phyloP scores from a whole-genome alignment of 805 yeast genomes.

The Starmerella bacillaris region DNA sequence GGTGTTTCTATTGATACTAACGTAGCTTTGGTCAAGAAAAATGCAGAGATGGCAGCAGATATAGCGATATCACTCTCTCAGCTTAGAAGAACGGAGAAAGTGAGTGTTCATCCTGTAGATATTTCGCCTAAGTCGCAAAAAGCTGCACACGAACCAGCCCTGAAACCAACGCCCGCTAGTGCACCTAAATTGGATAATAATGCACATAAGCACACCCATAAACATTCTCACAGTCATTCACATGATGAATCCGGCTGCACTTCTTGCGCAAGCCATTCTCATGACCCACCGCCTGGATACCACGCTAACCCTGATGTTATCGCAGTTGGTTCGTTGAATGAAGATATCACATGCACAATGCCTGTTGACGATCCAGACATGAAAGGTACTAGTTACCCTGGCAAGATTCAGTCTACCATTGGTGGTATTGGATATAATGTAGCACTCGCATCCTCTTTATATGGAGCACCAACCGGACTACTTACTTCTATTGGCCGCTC shows the following conservation, averaged over 20 bases:
- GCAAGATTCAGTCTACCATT: constrained; percentile 34
- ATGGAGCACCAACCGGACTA: constrained; percentile 15
- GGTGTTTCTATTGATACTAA: constrained; percentile 59
- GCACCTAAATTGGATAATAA: neutral
- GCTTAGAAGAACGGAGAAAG: neutral
- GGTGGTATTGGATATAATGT: constrained; percentile 84
- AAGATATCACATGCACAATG: constrained; percentile 48
- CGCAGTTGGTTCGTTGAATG: constrained; percentile 59
- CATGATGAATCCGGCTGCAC: neutral
- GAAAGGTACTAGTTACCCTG: constrained; percentile 51
- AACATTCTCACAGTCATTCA: neutral
- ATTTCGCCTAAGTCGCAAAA: neutral
- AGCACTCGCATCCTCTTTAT: constrained; percentile 39
- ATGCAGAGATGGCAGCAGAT: constrained; percentile 48
- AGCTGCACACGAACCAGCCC: neutral
- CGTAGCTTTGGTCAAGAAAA: constrained; percentile 57
- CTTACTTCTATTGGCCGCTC: constrained; percentile 13
- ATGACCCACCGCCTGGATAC: constrained; percentile 2
- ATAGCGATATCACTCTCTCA: constrained; percentile 30
- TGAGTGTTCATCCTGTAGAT: neutral
- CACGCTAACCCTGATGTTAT: constrained; percentile 19
- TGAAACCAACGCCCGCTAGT: neutral
- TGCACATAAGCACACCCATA: neutral
- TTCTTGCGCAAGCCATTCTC: neutral
- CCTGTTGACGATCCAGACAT: constrained; percentile 16